Conservation (phyloP, 768 basidiomycete species). For the Naganishia vaughanmartiniae region DNA sequence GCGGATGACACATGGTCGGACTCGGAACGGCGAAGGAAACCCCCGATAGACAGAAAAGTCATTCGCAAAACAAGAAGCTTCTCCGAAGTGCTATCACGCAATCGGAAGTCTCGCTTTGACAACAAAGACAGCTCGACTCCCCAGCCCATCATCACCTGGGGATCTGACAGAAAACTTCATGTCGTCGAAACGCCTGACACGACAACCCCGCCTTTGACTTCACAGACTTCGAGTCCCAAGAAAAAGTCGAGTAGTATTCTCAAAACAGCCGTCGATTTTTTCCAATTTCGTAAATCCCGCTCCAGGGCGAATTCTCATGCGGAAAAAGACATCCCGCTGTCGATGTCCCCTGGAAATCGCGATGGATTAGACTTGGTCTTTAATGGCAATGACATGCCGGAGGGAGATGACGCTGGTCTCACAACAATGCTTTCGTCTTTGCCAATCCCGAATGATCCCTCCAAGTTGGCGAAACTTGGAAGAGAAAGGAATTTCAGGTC, state of each 20-base stretch:
- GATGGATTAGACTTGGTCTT: not conserved
- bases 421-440: not conserved
- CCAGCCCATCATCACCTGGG: constrained; percentile 3
- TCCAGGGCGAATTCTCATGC: not conserved
- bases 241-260: constrained; percentile 7
- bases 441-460: not conserved
- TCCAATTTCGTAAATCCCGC: constrained; percentile 13
- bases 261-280: constrained; percentile 6
- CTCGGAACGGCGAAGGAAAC: not conserved
- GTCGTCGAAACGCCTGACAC: not conserved
- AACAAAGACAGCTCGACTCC: not conserved
- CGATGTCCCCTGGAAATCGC: too few species aligned
- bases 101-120: not conserved
- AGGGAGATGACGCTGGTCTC: not conserved
- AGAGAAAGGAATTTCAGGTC: not conserved
- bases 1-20: not conserved
- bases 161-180: not conserved
- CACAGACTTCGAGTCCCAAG: not conserved
- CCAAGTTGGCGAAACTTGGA: not conserved
- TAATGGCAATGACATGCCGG: not conserved
- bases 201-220: not conserved
- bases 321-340: not conserved
- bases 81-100: constrained; percentile 15
- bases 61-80: constrained; percentile 23
- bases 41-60: not conserved